Evolutionary conservation across 805 yeast genomes (phyloP), one percentile per base, ranked within the genome.

Genomic region (Danielozyma ontarioensis): DNA sequence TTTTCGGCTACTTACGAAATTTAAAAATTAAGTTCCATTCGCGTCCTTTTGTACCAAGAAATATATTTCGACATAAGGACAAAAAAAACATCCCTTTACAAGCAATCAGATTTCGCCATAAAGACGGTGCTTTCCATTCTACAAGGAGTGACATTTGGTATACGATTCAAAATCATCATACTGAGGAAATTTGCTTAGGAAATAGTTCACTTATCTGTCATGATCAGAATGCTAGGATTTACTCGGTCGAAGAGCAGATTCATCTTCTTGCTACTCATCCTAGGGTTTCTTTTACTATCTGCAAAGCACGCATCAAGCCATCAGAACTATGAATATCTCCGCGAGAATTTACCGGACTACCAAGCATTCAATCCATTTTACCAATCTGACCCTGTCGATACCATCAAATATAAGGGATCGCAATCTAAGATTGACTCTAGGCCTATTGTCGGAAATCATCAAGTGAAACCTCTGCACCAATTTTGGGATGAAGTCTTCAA

Each of bases 401-500:
- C 22, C 22, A 19, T 19, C 10, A 10, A 6, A 19, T 19, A 6
- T 10, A 19, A 19, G 10, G 22, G 22, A 10, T 10, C 22, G 22
- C 10, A 6, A 6, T 19, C 22, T 10, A 19, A 19, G 22, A 10
- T 6, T 10, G 22, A 19, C 6, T 6, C 10, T 10, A 19, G 10
- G 10, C 22, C 22, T 10, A 19, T 19, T 10, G 22, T 19, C 8
- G 22, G 22, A 19, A 6, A 6, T 19, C 10, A 6, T 6, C 8
- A 10, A 6, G 8, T 19, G 22, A 10, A 19, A 6, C 19, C 5
- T 24, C 23, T 45, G 23, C 60, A 54, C 29, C 29, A 37, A 23
- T 59, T 57, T 32, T 60, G 64, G 64, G 46, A 40, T 13, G 31
- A 44, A 4, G 44, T 58, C 2, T 60, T 59, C 33, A 33, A 39